phyloP scores from a whole-genome alignment of 805 yeast species.

The Naumovozyma baii region DNA sequence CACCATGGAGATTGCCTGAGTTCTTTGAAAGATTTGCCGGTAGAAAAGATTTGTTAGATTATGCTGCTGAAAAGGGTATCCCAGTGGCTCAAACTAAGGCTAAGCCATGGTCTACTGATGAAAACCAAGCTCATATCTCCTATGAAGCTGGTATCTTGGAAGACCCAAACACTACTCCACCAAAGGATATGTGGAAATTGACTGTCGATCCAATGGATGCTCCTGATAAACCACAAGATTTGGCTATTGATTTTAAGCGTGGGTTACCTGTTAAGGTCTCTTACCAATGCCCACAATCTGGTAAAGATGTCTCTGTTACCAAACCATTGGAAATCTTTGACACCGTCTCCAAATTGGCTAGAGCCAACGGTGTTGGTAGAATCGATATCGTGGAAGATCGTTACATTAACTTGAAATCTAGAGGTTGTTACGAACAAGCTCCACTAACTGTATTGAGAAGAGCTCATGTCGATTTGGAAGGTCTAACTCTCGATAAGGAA shows the following conservation, averaged over 20 bases:
- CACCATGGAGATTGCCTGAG: constrained; percentile 98
- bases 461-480: constrained; percentile 94
- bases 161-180: constrained; percentile 97
- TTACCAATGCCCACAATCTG: constrained; percentile 48
- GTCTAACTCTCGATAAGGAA: constrained; percentile 93
- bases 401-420: constrained; percentile 95
- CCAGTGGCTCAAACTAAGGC: constrained; percentile 97
- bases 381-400: constrained; percentile 98
- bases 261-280: constrained; percentile 82
- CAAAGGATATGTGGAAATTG: constrained; percentile 99
- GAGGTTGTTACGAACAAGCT: constrained; percentile 99
- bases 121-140: constrained; percentile 97
- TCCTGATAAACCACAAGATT: constrained; percentile 85
- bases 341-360: constrained; percentile 88
- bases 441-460: constrained; percentile 90
- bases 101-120: constrained; percentile 99
- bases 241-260: constrained; percentile 68
- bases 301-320: constrained; percentile 56
- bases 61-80: constrained; percentile 84
- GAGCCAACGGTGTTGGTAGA: constrained; percentile 99
- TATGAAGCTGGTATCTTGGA: constrained; percentile 99
- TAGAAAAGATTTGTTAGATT: constrained; percentile 89
- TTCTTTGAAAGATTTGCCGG: constrained; percentile 96
- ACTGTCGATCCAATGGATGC: constrained; percentile 94
- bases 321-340: constrained; percentile 88